Evolutionary conservation across 345 rosid genomes (phyloP), one percentile per base, ranked within the genome.

Genomic region (Lumnitzera littorea): DNA sequence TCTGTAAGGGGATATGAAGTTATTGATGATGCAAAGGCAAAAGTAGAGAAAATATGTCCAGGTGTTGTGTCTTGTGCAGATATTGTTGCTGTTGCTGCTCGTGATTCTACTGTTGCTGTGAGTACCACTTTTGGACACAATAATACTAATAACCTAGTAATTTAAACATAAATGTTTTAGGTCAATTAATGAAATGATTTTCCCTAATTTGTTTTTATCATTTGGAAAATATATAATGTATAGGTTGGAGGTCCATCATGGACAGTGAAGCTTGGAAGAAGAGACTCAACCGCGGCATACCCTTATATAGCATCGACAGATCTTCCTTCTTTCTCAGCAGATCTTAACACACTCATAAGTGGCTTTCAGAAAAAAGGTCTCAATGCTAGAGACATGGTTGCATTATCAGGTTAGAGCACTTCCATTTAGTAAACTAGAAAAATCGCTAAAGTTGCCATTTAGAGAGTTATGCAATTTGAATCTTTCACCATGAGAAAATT

Each of bases 61-160:
- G 85, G 86, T 1, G 73, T 82, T 2, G 84, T 84, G 47, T 84
- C 91, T 29, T 84, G 95, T 11, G 87, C 87, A 2, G 94, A 84
- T 63, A 69, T 87, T 11, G 62, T 84, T 0, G 83, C 83, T 12
- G 81, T 87, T 15, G 85, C 91, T 12, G 84, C 89, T 0, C 73
- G 83, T 68, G 84, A 76, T 67, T 78, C 84, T 60, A 70, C 85
- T 14, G 64, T 65, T 47, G 70, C 64, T n/a, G 80, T 27, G 68
- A 46, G 66, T 62, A 62, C 24, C 24, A 3, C 50, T 12, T 17
- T 4, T 5, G 15, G 3, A n/a, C 16, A 51, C 12, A 51, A 51
- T 12, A 51, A 20, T 20, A 20, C 20, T 20, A 20, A 9, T 50
- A 15, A 50, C 20, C 15, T 50, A 50, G 15, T 9, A 15, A 50